These are phyloP conservation scores for Chalciporus chontae DNA, from an alignment of 768 basidiomycete species.

Conservation along the genomic window DNA sequence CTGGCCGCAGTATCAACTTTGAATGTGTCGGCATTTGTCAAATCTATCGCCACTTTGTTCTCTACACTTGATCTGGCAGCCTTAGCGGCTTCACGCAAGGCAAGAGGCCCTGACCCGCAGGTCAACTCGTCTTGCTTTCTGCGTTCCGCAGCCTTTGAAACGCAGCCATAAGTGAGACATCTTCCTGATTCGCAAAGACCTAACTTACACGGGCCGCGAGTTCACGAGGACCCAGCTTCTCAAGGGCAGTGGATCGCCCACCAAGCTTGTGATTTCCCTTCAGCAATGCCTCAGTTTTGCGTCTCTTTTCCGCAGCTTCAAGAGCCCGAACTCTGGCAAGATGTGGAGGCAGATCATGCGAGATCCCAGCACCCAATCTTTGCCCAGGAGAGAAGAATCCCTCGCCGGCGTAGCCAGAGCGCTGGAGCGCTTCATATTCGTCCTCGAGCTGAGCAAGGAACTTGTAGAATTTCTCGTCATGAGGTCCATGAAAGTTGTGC, in stretches of 20 bases:
- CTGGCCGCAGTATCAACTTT: constrained; percentile 22
- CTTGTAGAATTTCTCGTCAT: constrained; percentile 82
- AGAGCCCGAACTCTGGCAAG: constrained; percentile 65
- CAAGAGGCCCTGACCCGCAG: constrained; percentile 62
- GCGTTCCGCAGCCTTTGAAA: constrained; percentile 77
- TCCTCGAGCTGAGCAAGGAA: constrained; percentile 71
- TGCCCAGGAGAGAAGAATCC: constrained; percentile 82
- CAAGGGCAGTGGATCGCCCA: constrained; percentile 39
- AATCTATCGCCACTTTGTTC: constrained; percentile 52
- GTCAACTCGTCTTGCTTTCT: constrained; percentile 68
- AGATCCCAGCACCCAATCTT: constrained; percentile 61
- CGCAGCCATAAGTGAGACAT: constrained; percentile 1
- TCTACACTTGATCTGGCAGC: constrained; percentile 65
- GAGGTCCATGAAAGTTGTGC: constrained; percentile 86
- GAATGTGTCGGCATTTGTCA: constrained; percentile 36
- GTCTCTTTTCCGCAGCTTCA: constrained; percentile 77
- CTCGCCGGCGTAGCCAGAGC: constrained; percentile 85
- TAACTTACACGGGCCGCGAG: constrained; percentile 53
- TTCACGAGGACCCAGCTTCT: constrained; percentile 60
- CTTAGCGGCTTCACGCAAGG: constrained; percentile 60
- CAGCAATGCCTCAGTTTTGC: constrained; percentile 40
- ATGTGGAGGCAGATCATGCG: constrained; percentile 65
- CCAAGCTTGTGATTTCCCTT: constrained; percentile 60
- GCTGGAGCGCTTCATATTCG: constrained; percentile 77
- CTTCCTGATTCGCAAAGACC: constrained; percentile 29